Conservation (phyloP, 23 red algal genomes). For the Gracilaria caudata region DNA sequence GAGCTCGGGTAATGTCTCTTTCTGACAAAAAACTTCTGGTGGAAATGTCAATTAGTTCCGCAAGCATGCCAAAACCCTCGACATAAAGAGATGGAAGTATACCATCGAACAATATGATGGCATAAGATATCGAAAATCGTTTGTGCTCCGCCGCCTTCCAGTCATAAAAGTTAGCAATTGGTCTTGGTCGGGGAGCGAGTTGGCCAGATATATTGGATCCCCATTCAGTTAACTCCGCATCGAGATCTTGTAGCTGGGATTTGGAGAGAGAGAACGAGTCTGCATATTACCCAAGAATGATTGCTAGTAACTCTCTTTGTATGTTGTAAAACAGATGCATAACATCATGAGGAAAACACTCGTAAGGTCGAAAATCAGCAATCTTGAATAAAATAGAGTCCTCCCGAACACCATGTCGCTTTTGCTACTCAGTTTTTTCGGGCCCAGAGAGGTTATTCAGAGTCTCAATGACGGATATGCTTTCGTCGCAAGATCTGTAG, state of each 20-base stretch:
- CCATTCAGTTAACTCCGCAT: neutral
- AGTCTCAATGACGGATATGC: neutral
- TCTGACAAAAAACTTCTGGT: neutral
- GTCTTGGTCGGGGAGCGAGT: neutral
- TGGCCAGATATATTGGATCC: neutral
- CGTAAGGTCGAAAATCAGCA: neutral
- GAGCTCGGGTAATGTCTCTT: neutral
- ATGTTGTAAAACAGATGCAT: slow-evolving; percentile 32
- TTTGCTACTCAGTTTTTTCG: neutral
- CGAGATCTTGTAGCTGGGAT: neutral
- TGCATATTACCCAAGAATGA: neutral
- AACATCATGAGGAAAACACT: neutral
- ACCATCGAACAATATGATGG: slow-evolving; percentile 1
- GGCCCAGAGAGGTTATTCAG: neutral
- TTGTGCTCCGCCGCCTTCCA: slow-evolving; percentile 46
- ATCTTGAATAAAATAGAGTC: neutral
- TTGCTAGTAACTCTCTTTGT: neutral
- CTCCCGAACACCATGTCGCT: neutral
- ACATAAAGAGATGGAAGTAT: neutral
- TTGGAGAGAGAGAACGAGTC: neutral
- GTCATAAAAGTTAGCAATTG: neutral
- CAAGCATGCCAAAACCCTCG: neutral
- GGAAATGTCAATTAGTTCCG: slow-evolving; percentile 1
- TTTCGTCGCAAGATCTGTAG: neutral
- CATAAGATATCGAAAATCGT: neutral